A percentile compares a stretch with the other conserved stretches of the same genome.
Evolutionary conservation across 148 eudicot genomes (phyloP).

Genomic region (Chenopodium formosanum): DNA sequence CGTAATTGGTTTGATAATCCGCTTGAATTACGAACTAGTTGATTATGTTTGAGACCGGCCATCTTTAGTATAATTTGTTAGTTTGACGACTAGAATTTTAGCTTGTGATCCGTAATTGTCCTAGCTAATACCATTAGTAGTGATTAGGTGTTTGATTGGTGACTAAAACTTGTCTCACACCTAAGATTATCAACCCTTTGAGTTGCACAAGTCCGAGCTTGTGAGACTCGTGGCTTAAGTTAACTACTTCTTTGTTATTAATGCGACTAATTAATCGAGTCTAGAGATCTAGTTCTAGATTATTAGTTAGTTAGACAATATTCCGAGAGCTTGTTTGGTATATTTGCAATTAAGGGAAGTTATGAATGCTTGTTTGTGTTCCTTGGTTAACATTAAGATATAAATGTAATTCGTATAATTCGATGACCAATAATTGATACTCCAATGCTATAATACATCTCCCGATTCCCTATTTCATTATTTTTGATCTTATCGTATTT

Average conservation of each 20-base stretch:
- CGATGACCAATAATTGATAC: neutral
- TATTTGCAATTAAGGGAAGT: neutral
- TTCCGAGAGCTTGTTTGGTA: neutral
- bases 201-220: neutral
- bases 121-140: neutral
- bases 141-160: neutral
- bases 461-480: neutral
- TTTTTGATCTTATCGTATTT: neutral
- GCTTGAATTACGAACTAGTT: no score
- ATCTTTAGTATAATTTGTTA: no score
- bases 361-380: neutral
- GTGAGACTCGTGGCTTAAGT: neutral
- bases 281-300: neutral
- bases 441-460: neutral
- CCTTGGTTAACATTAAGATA: neutral
- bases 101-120: no score
- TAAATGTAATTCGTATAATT: neutral
- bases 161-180: neutral
- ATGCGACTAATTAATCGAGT: no score
- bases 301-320: neutral
- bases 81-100: no score
- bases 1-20: no score
- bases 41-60: no score
- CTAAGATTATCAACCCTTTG: neutral
- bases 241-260: no score